A percentile compares a stretch with the other conserved stretches of the same genome.
Conservation (phyloP, 768 basidiomycete species). For the Scleroderma bovista region DNA sequence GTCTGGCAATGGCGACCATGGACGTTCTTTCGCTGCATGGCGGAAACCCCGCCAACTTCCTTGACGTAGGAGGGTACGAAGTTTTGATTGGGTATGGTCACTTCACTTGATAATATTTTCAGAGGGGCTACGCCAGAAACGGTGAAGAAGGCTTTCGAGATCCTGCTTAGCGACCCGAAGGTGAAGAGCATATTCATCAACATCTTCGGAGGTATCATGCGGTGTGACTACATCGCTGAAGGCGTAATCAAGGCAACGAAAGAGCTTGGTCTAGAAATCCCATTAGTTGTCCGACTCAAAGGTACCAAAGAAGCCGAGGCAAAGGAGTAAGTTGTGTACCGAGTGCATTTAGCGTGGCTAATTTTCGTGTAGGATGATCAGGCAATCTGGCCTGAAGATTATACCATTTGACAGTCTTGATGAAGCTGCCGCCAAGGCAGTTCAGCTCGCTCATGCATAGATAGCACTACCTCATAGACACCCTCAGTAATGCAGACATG, state of each 20-base stretch:
- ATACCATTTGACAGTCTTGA: constrained; percentile 90
- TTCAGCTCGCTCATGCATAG: constrained; percentile 55
- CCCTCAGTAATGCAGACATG: constrained; percentile 15
- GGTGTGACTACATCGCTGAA: constrained; percentile 97
- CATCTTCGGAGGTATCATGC: constrained; percentile 98
- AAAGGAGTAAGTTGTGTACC: constrained; percentile 63
- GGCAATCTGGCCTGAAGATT: constrained; percentile 87
- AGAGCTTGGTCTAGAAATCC: constrained; percentile 80
- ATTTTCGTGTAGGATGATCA: constrained; percentile 72
- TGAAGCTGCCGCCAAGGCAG: constrained; percentile 81
- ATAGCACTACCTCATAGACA: constrained; percentile 11
- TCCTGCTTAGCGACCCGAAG: constrained; percentile 82
- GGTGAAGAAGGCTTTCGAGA: constrained; percentile 99
- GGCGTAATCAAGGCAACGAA: constrained; percentile 98
- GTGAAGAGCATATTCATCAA: constrained; percentile 99
- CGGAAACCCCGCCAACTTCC: constrained; percentile 96
- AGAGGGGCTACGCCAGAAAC: constrained; percentile 99
- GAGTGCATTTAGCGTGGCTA: background rate
- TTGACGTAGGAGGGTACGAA: constrained; percentile 90
- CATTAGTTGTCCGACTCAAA: constrained; percentile 90
- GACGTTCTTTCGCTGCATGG: constrained; percentile 96
- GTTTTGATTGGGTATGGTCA: background rate
- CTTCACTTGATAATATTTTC: constrained; percentile 4
- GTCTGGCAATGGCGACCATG: constrained; percentile 99
- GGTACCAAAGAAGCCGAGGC: constrained; percentile 97